Percentiles rank a stretch among this genome's conserved stretches.
These are phyloP conservation scores for carrot (Daucus carota) DNA, from an alignment of 129 eudicot genomes.

Conservation along the genomic window DH1_v3.0 NC_030382.2:29581001-29581500, in stretches of 20 bases:
- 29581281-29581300: background rate
- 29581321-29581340: background rate
- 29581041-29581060: no score
- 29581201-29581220: no score
- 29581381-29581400: conserved; percentile 99
- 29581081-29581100: no score
- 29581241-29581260: background rate
- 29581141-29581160: no score
- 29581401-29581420: conserved; percentile 79
- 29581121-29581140: no score
- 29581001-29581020: no score
- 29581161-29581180: no score
- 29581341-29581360: conserved; percentile 24
- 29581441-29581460: conserved; percentile 90
- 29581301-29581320: background rate
- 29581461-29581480: background rate
- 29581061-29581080: no score
- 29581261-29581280: background rate
- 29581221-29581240: background rate
- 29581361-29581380: conserved; percentile 91
- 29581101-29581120: no score
- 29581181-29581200: no score
- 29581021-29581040: no score
- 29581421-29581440: conserved; percentile 76
- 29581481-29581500: background rate